Base-by-base conservation (phyloP, 2,329 filamentous ascomycete genomes). In the Stromatinia cepivora region DNA sequence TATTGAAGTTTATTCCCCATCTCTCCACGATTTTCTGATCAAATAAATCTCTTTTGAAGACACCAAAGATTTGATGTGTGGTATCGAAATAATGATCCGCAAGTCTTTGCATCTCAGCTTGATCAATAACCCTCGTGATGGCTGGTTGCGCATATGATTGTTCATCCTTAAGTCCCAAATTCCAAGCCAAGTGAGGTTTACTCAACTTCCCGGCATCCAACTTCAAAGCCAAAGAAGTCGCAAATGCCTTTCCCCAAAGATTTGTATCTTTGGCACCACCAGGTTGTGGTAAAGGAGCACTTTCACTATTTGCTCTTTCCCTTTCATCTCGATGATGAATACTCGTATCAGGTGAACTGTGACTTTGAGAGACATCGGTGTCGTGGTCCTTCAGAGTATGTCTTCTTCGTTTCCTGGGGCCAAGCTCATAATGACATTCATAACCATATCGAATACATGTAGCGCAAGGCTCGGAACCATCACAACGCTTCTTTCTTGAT, bases 131-230 rank as follows among this genome's bases (percentile, higher is more conserved):
- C 5, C 74, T 68, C 7, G 71, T 73, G 25, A 80, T 67, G 22
- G 72, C 68, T 20, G 67, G 61, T 34, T 65, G 67, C 17, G 70
- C 72, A 15, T 71, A 70, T 8, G 75, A 72, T 66, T 71, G 73
- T 5, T 73, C 71, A 25, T 74, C 73, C 52, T 79, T 73, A 11
- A 76, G 72, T 1, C 78, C 78, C 20, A 76, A 69, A 69, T 81
- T 79, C 70, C 78, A 80, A 20, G 74, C 79, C 70, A 79, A 79
- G 3, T 79, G 79, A 59, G 80, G 79, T 25, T 80, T 62, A n/a
- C 56, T 61, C 42, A 67, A 31, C 54, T 67, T 67, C 31, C 66
- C 66, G 1, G 66, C 66, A 50, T 67, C 56, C 56, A 67, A 53
- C 20, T 67, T 67, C 56, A 62, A 50, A 15, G 66, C 66, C 56